phyloP scores from a whole-genome alignment of 768 basidiomycete genomes.

The Saitozyma sp. region DNA sequence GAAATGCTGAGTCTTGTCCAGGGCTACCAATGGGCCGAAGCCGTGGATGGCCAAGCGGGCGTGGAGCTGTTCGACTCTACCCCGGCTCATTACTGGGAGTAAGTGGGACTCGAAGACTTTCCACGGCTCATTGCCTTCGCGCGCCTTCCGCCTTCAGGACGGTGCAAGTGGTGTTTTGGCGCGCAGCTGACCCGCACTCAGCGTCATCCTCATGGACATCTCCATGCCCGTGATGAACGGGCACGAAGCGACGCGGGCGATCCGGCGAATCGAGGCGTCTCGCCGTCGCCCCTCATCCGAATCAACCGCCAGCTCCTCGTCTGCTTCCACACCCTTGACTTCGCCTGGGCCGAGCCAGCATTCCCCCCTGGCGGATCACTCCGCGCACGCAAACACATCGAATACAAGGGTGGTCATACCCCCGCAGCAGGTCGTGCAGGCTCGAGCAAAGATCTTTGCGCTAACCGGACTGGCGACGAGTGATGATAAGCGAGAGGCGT shows the following conservation, averaged over 20 bases:
- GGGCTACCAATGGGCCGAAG: conserved; percentile 75
- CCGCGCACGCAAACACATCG: background rate
- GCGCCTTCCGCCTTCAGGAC: background rate
- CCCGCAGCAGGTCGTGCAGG: conserved; percentile 32
- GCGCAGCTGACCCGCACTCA: conserved; percentile 45
- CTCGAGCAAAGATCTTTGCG: conserved; percentile 65
- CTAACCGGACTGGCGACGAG: conserved; percentile 90
- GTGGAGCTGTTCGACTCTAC: conserved; percentile 66
- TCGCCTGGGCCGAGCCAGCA: background rate
- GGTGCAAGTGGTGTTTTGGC: background rate
- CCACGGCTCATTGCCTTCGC: background rate
- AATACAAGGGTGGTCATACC: conserved; percentile 20
- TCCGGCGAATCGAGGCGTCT: conserved; percentile 69
- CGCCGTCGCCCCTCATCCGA: conserved; percentile 31
- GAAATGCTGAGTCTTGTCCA: conserved; percentile 22
- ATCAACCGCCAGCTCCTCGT: background rate
- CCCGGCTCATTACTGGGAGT: conserved; percentile 81
- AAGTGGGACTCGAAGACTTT: conserved; percentile 46
- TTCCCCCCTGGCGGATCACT: background rate
- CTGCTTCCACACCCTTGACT: background rate
- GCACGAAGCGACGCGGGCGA: conserved; percentile 77
- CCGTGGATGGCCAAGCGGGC: conserved; percentile 80
- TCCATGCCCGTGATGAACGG: conserved; percentile 95
- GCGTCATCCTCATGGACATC: conserved; percentile 81
- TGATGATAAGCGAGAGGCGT: conserved; percentile 87